Percentiles rank a stretch among this genome's conserved stretches.
These are phyloP conservation scores for Tephrocybe sp. DNA, from an alignment of 768 basidiomycete species.

Conservation along the genomic window DNA sequence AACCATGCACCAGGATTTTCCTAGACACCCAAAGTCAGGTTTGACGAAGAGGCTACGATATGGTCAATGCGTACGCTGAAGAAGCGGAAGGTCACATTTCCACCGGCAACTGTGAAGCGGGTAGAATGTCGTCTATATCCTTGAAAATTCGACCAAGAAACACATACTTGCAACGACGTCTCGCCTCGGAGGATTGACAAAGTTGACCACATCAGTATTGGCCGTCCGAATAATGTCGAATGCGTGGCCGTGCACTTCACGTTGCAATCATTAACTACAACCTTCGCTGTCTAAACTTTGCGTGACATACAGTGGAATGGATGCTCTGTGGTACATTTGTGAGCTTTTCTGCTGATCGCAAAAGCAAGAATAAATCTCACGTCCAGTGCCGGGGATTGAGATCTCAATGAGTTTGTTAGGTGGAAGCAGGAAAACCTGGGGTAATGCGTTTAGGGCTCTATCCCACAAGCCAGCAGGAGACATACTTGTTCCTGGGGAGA, in stretches of 20 bases:
- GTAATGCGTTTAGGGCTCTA: background rate
- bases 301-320: conserved; percentile 15
- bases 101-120: conserved; percentile 19
- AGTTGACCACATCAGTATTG: conserved; percentile 13
- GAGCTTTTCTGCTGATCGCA: background rate
- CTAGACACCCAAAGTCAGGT: conserved; percentile 22
- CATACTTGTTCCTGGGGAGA: background rate
- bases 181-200: conserved; percentile 17
- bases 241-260: conserved; percentile 17
- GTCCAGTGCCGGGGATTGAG: conserved; percentile 32
- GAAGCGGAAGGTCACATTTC: conserved; percentile 48
- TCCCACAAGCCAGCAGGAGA: background rate
- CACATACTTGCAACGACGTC: conserved; percentile 16
- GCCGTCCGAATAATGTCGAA: conserved; percentile 15
- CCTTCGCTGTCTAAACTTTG: background rate
- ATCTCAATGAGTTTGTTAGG: conserved; percentile 47
- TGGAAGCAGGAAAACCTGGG: conserved; percentile 30
- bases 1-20: conserved; percentile 54
- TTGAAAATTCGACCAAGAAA: background rate
- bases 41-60: background rate
- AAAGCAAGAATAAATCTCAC: background rate
- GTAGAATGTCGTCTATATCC: background rate
- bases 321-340: conserved; percentile 1
- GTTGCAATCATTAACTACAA: background rate
- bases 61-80: conserved; percentile 6